Conservation (phyloP, 2,329 filamentous ascomycete species). For the Aschersonia sp. region DNA sequence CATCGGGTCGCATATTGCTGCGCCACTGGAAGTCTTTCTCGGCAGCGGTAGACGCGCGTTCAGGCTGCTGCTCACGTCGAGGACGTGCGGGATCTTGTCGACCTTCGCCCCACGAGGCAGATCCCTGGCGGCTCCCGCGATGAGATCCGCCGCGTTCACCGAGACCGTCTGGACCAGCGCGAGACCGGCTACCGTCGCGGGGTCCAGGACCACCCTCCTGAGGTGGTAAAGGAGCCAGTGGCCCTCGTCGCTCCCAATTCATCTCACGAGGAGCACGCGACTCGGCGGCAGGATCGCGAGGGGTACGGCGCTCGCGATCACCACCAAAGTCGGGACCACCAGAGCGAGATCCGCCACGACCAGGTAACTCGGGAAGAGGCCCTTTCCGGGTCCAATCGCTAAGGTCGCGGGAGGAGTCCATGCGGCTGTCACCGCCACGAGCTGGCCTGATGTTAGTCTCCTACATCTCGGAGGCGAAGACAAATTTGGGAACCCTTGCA, state of each 20-base stretch:
- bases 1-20: conserved; percentile 76
- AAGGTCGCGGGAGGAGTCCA: conserved; percentile 61
- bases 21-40: conserved; percentile 94
- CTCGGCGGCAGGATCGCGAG: conserved; percentile 45
- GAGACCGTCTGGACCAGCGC: conserved; percentile 33
- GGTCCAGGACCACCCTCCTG: conserved; percentile 32
- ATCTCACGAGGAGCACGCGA: conserved; percentile 55
- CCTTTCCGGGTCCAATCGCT: conserved; percentile 89
- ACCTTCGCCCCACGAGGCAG: conserved; percentile 63
- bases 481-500: not conserved
- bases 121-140: conserved; percentile 51
- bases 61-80: conserved; percentile 55
- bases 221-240: conserved; percentile 57
- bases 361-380: conserved; percentile 61
- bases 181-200: conserved; percentile 40
- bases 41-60: conserved; percentile 66
- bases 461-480: not conserved
- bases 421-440: conserved; percentile 56
- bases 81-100: conserved; percentile 66
- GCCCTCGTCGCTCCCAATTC: conserved; percentile 92
- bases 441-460: conserved; percentile 40
- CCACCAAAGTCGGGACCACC: conserved; percentile 34
- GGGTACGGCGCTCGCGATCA: conserved; percentile 40
- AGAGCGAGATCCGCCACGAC: conserved; percentile 19
- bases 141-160: conserved; percentile 42